Percentiles rank a stretch among this genome's conserved stretches.
Conservation (phyloP, 768 basidiomycete genomes). For the Rhizopogon vesiculosus region DNA sequence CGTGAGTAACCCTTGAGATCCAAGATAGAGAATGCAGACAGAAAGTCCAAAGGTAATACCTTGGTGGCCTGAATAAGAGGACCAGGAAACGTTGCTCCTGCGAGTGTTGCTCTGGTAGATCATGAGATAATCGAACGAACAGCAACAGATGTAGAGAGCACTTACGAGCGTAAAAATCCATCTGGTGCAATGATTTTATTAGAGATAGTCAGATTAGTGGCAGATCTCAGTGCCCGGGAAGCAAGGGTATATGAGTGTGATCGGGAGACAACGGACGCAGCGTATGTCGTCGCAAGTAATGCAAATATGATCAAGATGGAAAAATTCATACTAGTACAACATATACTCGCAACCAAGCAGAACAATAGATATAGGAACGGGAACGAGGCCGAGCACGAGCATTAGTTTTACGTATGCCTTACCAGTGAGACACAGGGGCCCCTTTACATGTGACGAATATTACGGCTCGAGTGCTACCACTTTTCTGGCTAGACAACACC, state of each 20-base stretch:
- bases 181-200: conserved; percentile 42
- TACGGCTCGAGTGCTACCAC: too few species aligned
- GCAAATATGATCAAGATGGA: conserved; percentile 3
- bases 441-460: neutral
- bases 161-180: conserved; percentile 41
- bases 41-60: conserved; percentile 3
- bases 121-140: neutral
- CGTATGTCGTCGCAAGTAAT: conserved; percentile 2
- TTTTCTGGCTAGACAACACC: too few species aligned
- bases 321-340: conserved; percentile 9
- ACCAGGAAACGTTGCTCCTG: conserved; percentile 43
- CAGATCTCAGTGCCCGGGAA: conserved; percentile 8
- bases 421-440: neutral
- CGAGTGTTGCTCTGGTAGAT: conserved; percentile 20
- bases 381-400: too few species aligned
- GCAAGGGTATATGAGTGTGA: conserved; percentile 1
- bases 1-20: neutral
- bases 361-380: neutral
- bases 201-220: conserved; percentile 30
- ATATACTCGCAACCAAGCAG: neutral
- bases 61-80: conserved; percentile 38
- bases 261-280: conserved; percentile 14
- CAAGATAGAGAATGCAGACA: neutral
- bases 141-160: neutral
- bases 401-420: too few species aligned